Evolutionary conservation across 441 rosid genomes (phyloP), one percentile per base, ranked within the genome.

Genomic region (Metrosideros polymorpha): DNA sequence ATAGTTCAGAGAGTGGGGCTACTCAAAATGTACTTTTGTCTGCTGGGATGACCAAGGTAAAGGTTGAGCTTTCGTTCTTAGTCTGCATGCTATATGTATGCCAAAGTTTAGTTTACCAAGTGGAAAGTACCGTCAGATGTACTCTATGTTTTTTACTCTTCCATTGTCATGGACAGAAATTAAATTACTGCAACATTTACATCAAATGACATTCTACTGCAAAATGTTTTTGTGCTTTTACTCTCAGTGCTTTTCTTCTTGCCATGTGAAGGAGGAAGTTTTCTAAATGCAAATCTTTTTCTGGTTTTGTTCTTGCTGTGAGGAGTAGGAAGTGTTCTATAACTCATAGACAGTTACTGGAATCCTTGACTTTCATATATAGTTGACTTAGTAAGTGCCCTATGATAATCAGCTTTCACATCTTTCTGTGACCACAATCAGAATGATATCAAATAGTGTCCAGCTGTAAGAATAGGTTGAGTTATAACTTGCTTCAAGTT

Each of bases 1-100:
- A 98, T 91, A 96, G 95, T 91, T 95, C 99, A 19, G 99, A 98
- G 91, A 95, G 99, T 89, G 99, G 99, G 47, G 99, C 99, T 77
- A 97, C 98, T 83, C 97, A 96, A 90, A 98, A 92, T 92, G 90
- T 95, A 85, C 91, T 96, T 85, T 91, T 90, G 89, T 90, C 91
- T 32, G 56, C 97, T 71, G 98, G 97, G 88, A 89, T 90, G 91
- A 85, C 79, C 63, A 96, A 96, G 97, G 98, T 96, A 89, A 86
- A 84, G 50, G 54, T 77, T 39, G 47, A 88, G 82, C 53, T 39
- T 83, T 83, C 18, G 76, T 66, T 52, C 27, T 50, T 82, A 83
- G 77, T 85, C 43, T 84, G 75, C n/a, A 59, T 57, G 53, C n/a
- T 9, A 56, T 47, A 57, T 39, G 30, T 42, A 83, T 35, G 29